A percentile compares a stretch with the other conserved stretches of the same genome.
phyloP scores from a whole-genome alignment of 2,329 filamentous ascomycete species.

The Tolypocladium amazonense region DNA sequence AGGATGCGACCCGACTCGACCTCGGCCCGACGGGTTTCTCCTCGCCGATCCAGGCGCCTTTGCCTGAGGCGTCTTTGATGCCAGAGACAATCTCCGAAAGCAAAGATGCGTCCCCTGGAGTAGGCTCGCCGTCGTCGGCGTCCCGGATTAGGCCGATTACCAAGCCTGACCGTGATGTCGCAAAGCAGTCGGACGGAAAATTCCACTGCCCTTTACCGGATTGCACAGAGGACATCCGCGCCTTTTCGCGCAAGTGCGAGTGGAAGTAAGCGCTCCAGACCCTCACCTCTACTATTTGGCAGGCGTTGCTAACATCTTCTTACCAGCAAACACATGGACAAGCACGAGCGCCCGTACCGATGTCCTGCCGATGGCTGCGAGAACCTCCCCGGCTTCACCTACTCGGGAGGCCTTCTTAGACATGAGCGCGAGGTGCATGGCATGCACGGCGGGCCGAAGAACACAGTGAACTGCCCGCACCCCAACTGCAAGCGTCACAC shows the following conservation, averaged over 20 bases:
- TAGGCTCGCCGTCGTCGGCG: conserved; percentile 18
- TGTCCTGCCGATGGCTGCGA: conserved; percentile 76
- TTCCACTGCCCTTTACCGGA: conserved; percentile 63
- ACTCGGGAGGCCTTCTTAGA: conserved; percentile 77
- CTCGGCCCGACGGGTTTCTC: conserved; percentile 21
- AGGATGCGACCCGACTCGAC: conserved; percentile 28
- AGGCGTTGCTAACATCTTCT: not conserved
- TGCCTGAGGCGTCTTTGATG: conserved; percentile 19
- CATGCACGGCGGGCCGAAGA: conserved; percentile 80
- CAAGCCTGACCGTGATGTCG: conserved; percentile 47
- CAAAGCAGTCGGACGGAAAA: conserved; percentile 60
- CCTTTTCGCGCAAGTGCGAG: conserved; percentile 78
- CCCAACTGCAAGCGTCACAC: conserved; percentile 79
- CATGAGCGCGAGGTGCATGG: conserved; percentile 92
- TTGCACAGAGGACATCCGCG: conserved; percentile 53
- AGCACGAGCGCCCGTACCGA: conserved; percentile 88
- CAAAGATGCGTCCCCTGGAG: conserved; percentile 21
- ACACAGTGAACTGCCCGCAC: conserved; percentile 78
- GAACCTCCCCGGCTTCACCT: conserved; percentile 89
- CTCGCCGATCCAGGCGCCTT: conserved; percentile 20
- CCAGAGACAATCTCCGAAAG: conserved; percentile 21
- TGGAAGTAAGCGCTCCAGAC: conserved; percentile 62
- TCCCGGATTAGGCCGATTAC: conserved; percentile 41
- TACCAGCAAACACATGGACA: conserved; percentile 91
- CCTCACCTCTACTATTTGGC: too few relatives aligned